Base-by-base conservation (phyloP, 257 asterid species). In the Craterostigma plantagineum region DNA sequence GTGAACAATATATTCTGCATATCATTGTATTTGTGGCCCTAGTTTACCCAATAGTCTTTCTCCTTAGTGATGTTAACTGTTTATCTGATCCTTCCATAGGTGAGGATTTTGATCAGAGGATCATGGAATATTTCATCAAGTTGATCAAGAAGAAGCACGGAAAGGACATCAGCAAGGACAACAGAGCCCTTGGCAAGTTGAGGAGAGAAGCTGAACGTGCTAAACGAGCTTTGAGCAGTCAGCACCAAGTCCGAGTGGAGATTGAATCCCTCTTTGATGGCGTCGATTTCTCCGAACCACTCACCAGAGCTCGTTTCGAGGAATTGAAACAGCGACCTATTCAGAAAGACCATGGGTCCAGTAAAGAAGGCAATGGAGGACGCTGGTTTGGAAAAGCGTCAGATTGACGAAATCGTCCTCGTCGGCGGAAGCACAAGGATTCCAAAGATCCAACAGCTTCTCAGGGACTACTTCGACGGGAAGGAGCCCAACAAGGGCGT, bases 381-480 rank as follows among this genome's bases (percentile, higher is more conserved):
- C 57, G 69, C 64, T 52, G 46, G 73, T 72, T 18, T 44, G 64
- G 73, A 65, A 58, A 14, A 68, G 61, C 52, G 77, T 72, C 39
- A 68, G 65, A 4, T 46, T 65, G 42, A 42, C n/a, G 77, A 69
- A 37, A 65, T 69, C 49, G 73, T 69, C 12, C 64, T 69, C 9
- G 69, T 69, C 49, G 73, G 77, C 16, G 77, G 77, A 55, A 69
- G 77, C 53, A 65, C 77, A 30, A 54, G 77, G 46, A 69, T 65
- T 45, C 77, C 77, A 0, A 69, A 57, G 53, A 66, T 69, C 35
- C 69, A 57, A 41, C 64, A 64, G 46, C 72, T 69, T 38, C 47
- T 69, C 14, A 57, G 61, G 53, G 76, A 69, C 7, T 57, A 14
- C 23, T 41, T 41, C 17, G 9, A 41, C 17, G 45, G 45, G 15